Evolutionary conservation across 2,329 filamentous ascomycete species (phyloP).

Genomic region (Hortaea werneckii): DNA sequence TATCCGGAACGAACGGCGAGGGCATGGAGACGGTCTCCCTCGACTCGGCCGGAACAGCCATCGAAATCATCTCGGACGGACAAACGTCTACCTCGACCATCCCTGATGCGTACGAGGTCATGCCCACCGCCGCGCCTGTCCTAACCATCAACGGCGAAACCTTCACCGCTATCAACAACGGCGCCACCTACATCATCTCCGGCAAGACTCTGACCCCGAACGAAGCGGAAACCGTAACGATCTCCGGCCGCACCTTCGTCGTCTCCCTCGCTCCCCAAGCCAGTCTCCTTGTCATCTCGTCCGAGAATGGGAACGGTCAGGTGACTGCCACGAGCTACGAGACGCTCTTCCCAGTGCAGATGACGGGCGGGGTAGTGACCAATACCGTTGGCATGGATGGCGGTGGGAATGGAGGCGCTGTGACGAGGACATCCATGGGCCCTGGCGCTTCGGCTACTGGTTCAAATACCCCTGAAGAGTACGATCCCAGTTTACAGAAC

Average conservation of each 20-base stretch:
- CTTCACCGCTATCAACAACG: slow-evolving; percentile 22
- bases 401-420: not conserved
- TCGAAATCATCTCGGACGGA: slow-evolving; percentile 13
- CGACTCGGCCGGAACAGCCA: slow-evolving; percentile 23
- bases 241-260: slow-evolving; percentile 19
- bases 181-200: slow-evolving; percentile 28
- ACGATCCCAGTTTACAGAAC: not conserved
- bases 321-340: slow-evolving; percentile 21
- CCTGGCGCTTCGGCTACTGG: not conserved
- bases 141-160: slow-evolving; percentile 22
- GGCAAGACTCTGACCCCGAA: slow-evolving; percentile 30
- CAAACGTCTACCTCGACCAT: slow-evolving; percentile 15
- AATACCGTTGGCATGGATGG: slow-evolving; percentile 7
- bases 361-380: slow-evolving; percentile 15
- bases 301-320: slow-evolving; percentile 22
- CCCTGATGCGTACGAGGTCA: slow-evolving; percentile 16
- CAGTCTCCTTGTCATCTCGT: slow-evolving; percentile 27
- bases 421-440: not conserved
- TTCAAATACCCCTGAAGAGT: not conserved
- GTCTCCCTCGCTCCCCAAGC: slow-evolving; percentile 26
- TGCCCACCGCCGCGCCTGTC: slow-evolving; percentile 20
- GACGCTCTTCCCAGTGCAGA: slow-evolving; percentile 31
- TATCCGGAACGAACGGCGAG: slow-evolving; percentile 12
- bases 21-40: slow-evolving; percentile 22
- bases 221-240: slow-evolving; percentile 19